Base-by-base conservation (phyloP, 768 basidiomycete species). In the Leccinum longicurvipes region DNA sequence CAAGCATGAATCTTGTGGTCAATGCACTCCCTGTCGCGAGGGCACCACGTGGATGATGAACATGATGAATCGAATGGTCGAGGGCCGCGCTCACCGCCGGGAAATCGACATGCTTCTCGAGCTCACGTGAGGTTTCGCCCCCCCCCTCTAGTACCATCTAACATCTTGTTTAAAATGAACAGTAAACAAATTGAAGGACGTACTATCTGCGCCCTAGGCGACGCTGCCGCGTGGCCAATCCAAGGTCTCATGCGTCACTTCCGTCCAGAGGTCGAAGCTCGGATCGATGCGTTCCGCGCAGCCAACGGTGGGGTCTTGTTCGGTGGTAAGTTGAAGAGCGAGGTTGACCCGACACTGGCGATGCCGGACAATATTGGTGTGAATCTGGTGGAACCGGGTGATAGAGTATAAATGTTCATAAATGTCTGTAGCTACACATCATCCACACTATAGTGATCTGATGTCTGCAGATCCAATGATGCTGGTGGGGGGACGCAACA, bases 11-110 rank as follows among this genome's bases (percentile, higher is more conserved):
- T 96, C 93, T 1, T 98, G 95, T 64, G 95, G 96, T 14, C 96
- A 98, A 70, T 98, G 95, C 65, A 95, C 93, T 11, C 93, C 94
- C 4, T 96, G 93, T 71, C 77, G 92, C 60, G 91, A 94, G 67
- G 93, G 94, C 34, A 98, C 96, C 2, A 97, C 93, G 0, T 98
- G 96, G 96, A 93, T 99, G 91, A 92, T 89, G 84, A 96, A 98
- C 74, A 98, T 98, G 93, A 99, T 99, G 96, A 83, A 93, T 70
- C 87, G 96, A 47, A 84, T 99, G 79, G 92, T 90, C 17, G 89
- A 91, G 67, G 96, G 96, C 3, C 83, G 95, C 11, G 91, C 87
- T 0, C 91, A 95, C 66, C 80, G 81, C 61, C 86, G 96, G 56
- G 96, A 99, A 77, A 98, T 99, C 56, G 96, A 98, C 72, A 98